Conservation (phyloP, 202 grass and related monocot species). For the Panicum hallii region DNA sequence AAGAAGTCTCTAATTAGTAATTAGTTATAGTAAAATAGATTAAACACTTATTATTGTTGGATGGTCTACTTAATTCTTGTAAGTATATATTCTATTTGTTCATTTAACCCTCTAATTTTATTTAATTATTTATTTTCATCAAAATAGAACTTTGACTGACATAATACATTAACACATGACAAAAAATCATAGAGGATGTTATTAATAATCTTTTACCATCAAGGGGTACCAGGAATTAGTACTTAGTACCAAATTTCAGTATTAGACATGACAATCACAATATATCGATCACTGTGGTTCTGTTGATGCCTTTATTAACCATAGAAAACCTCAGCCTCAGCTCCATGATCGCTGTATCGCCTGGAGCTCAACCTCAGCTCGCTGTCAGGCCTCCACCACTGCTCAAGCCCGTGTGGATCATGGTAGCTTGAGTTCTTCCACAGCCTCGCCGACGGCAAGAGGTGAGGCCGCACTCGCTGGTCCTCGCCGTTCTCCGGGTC, state of each 20-base stretch:
- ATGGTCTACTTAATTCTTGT: too few species aligned
- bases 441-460: slow-evolving; percentile 42
- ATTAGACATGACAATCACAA: not conserved
- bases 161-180: too few species aligned
- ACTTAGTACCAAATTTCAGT: not conserved
- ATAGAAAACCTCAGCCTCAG: not conserved
- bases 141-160: too few species aligned
- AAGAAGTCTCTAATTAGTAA: too few species aligned
- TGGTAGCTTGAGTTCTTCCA: slow-evolving; percentile 25
- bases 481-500: not conserved
- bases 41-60: too few species aligned
- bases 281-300: not conserved
- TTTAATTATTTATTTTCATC: too few species aligned
- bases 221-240: not conserved
- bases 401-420: not conserved
- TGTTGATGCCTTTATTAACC: not conserved
- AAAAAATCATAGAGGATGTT: too few species aligned
- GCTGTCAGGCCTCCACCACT: slow-evolving; percentile 27
- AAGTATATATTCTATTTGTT: too few species aligned
- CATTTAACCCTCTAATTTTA: too few species aligned
- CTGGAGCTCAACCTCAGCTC: slow-evolving; percentile 15
- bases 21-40: too few species aligned
- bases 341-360: slow-evolving; percentile 2
- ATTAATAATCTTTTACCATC: too few species aligned
- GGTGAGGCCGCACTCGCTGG: not conserved